Evolutionary conservation across 2,329 filamentous ascomycete species (phyloP), one percentile per base, ranked within the genome.

Genomic region (Botrytis fragariae): DNA sequence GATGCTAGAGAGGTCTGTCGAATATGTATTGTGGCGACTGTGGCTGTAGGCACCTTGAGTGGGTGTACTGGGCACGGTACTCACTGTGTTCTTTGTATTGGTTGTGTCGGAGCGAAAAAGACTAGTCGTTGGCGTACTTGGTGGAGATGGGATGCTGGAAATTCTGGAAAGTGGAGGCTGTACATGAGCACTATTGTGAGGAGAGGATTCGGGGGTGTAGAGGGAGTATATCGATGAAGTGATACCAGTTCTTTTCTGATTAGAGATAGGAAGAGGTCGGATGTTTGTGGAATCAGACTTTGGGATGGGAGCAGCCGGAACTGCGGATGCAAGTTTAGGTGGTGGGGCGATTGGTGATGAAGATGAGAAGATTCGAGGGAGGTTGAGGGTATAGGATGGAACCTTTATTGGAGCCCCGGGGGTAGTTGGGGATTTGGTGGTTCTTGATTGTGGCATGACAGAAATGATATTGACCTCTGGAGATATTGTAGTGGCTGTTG

Each of bases 361-460:
- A 20, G 65, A 42, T 42, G 65, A 69, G 65, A 69, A 57, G n/a
- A 69, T 69, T 32, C 10, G 3, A 29, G 65, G 65, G 3, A 69
- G 48, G 6, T 32, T 25, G 4, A 57, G 37, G 12, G 37, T 59
- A 44, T 69, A 69, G 10, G 25, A 18, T 44, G n/a, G n/a, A 44
- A 25, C 0, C 37, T 18, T 57, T 32, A 25, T 8, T 69, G 51
- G n/a, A 44, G 39, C 9, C 42, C 25, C 39, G 8, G 3, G 5
- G 0, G 14, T 16, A 14, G n/a, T 22, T 42, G 25, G 18, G 2
- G 16, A 22, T 29, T 8, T 20, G 7, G 20, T 16, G 6, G n/a
- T 10, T 57, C 6, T 20, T 9, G 18, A 22, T 8, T 51, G n/a
- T 32, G 48, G 48, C 29, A 57, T 12, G 35, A 32, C 29, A 29